Evolutionary conservation across 495 filamentous ascomycete genomes (phyloP), one percentile per base, ranked within the genome.

Genomic region (Echria macrotheca): DNA sequence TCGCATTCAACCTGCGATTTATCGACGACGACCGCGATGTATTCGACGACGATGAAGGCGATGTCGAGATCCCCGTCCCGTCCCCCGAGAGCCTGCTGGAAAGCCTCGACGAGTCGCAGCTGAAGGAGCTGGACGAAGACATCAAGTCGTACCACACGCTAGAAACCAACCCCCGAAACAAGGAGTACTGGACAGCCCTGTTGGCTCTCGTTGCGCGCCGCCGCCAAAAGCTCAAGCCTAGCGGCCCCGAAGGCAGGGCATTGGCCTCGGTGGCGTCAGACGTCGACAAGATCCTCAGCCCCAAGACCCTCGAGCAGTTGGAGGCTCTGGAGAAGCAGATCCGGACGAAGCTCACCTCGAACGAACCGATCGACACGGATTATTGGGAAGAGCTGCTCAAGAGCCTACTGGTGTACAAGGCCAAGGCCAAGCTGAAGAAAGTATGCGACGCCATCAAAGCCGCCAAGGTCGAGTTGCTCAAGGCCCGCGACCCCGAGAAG

Each of bases 341-440:
- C 56, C 79, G 77, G 54, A 70, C 70, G 7, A 98, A 97, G 66
- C 65, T 98, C 31, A 75, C 83, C 33, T 93, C 88, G 10, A 83
- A 95, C 54, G 90, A 96, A 62, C 85, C 87, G 8, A 89, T 97
- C 59, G 94, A 98, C 70, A 87, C 85, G 3, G 93, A 98, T 64
- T 98, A 97, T 65, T 98, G 93, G 93, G 89, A 95, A 55, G 86
- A 94, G 58, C 76, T 98, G 2, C 73, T 97, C 39, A 80, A 83
- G 53, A 95, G 85, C 59, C 69, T 98, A 32, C 73, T 83, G 11
- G 82, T 95, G 3, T 96, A 86, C 81, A 97, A 96, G 67, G 88
- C 91, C 4, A 89, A 86, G 60, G 89, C 91, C 2, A 87, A 86
- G 57, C 68, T 98, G 26, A 84, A 85, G 66, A 82, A 81, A 36